Percentiles rank a stretch among this genome's conserved stretches.
These are phyloP conservation scores for Nissolia schottii DNA, from an alignment of 306 rosid genomes.

Conservation along the genomic window DNA sequence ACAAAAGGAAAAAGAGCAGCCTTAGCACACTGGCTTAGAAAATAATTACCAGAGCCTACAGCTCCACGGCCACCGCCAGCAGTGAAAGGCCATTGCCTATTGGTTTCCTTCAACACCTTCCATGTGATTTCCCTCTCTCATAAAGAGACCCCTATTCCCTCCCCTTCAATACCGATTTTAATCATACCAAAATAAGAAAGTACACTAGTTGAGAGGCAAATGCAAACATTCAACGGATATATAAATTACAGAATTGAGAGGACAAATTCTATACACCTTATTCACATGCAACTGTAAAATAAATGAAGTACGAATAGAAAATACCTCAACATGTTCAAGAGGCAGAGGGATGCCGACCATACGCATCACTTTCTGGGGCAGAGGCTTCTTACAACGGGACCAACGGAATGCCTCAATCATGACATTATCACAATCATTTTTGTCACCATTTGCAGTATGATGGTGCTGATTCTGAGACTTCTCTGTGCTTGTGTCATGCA, in stretches of 20 bases:
- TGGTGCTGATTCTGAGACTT: conserved; percentile 63
- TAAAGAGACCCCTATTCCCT: not conserved
- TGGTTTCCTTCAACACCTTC: too few species aligned
- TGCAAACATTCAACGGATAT: not conserved
- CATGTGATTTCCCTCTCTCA: not conserved
- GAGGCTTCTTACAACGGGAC: conserved; percentile 88
- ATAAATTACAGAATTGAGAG: not conserved
- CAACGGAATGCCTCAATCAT: conserved; percentile 72
- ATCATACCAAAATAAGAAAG: not conserved
- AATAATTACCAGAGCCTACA: too few species aligned
- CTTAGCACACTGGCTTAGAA: too few species aligned
- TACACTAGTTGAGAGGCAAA: not conserved
- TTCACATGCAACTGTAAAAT: not conserved
- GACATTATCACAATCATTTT: conserved; percentile 48
- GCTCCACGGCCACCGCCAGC: too few species aligned
- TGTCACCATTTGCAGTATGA: conserved; percentile 65
- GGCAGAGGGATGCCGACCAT: conserved; percentile 85
- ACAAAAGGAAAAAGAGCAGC: too few species aligned
- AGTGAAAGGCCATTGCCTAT: too few species aligned
- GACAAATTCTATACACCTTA: not conserved
- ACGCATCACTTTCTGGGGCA: conserved; percentile 86
- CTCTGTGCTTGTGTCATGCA: conserved; percentile 51
- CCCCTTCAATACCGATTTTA: not conserved
- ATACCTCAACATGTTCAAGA: conserved; percentile 82
- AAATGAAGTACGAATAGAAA: not conserved